Conservation (phyloP, 805 yeast genomes). For the Wickerhamomyces alni region DNA sequence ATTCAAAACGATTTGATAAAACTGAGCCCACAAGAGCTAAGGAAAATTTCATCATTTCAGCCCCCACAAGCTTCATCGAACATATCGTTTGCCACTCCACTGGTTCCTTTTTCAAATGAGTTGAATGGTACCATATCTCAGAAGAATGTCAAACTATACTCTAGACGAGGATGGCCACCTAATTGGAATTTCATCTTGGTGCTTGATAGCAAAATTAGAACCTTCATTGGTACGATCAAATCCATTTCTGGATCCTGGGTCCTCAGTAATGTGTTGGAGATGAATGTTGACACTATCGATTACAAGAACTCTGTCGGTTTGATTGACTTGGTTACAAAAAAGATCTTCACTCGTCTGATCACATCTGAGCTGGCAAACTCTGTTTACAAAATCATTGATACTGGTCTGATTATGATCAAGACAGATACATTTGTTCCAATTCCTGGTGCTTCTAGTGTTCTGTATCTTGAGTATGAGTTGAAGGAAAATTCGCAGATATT, state of each 20-base stretch:
- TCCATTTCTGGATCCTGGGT: constrained; percentile 19
- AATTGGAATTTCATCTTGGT: constrained; percentile 34
- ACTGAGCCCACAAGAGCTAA: constrained; percentile 42
- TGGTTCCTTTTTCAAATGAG: background rate
- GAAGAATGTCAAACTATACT: constrained; percentile 29
- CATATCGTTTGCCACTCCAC: background rate
- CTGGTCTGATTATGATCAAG: constrained; percentile 23
- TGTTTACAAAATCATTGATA: constrained; percentile 1
- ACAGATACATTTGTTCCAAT: constrained; percentile 31
- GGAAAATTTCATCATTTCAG: constrained; percentile 18
- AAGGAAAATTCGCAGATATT: constrained; percentile 2
- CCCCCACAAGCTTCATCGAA: background rate
- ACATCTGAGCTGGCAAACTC: background rate
- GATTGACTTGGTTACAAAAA: background rate
- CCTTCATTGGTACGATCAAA: constrained; percentile 30
- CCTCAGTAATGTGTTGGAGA: constrained; percentile 5
- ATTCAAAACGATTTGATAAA: constrained; percentile 48
- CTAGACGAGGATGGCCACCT: constrained; percentile 28
- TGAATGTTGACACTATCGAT: constrained; percentile 14
- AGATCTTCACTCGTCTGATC: background rate
- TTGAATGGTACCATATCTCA: background rate
- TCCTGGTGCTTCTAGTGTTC: constrained; percentile 29
- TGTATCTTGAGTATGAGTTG: constrained; percentile 22
- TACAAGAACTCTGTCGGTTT: constrained; percentile 13
- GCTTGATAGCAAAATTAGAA: constrained; percentile 22